These are phyloP conservation scores for Cryptosporidium bovis DNA, from an alignment of 169 alveolate species.

Conservation along the genomic window DNA sequence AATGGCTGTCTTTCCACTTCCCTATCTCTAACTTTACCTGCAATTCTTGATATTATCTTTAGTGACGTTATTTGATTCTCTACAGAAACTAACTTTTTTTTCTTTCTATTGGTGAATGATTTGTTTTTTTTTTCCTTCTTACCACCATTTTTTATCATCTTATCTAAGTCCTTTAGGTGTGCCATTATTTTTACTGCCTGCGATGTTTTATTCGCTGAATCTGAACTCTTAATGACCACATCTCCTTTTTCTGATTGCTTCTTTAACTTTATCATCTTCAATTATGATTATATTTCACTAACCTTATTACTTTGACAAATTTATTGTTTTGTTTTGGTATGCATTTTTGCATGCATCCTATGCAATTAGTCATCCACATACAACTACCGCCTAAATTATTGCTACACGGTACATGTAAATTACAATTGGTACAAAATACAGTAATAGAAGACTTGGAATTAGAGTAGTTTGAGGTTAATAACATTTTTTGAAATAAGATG, in stretches of 20 bases:
- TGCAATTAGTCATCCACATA: conserved; percentile 4
- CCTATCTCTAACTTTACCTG: conserved; percentile 38
- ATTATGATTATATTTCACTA: not conserved
- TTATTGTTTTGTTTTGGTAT: not conserved
- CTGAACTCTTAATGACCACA: not conserved
- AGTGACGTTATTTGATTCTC: conserved; percentile 61
- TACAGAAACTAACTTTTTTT: conserved; percentile 6
- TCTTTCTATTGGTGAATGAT: not conserved
- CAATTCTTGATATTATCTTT: conserved; percentile 64
- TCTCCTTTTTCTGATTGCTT: not conserved
- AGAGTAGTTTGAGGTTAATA: no score
- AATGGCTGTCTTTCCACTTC: conserved; percentile 63
- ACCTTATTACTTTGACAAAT: not conserved
- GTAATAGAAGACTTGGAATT: no score
- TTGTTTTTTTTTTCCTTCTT: conserved; percentile 14
- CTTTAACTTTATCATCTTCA: conserved; percentile 15
- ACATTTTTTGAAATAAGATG: no score
- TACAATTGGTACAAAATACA: not conserved
- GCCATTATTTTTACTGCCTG: conserved; percentile 52
- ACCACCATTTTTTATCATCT: conserved; percentile 8
- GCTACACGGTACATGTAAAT: not conserved
- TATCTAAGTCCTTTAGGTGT: conserved; percentile 44
- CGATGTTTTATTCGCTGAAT: conserved; percentile 17
- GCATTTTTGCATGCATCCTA: not conserved
- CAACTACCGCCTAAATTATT: not conserved